A percentile compares a stretch with the other conserved stretches of the same genome.
Evolutionary conservation across 805 yeast species (phyloP).

Genomic region (Suhomyces tanzawaensis): DNA sequence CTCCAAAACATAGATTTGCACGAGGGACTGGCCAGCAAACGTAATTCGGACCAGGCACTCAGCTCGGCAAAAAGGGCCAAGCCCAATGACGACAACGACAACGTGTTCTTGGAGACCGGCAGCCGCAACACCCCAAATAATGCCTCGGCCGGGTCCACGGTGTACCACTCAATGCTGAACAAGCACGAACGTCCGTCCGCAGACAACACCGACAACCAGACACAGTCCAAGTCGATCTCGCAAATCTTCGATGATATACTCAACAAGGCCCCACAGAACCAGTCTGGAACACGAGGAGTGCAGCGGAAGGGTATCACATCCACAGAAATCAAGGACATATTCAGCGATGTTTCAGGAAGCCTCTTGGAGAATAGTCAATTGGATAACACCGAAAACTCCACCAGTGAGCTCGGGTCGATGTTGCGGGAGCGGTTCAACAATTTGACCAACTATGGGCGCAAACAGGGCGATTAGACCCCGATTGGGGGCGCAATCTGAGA

Average conservation of each 20-base stretch:
- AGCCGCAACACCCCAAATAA: constrained; percentile 10
- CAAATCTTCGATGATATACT: constrained; percentile 32
- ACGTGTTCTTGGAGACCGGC: constrained; percentile 31
- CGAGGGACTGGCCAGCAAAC: background rate
- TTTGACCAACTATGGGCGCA: constrained; percentile 14
- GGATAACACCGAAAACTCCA: constrained; percentile 17
- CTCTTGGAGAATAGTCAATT: constrained; percentile 6
- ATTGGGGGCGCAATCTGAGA: too few relatives aligned
- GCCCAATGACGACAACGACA: constrained; percentile 22
- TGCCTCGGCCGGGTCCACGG: constrained; percentile 27
- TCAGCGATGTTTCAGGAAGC: constrained; percentile 10
- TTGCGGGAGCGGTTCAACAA: constrained; percentile 22
- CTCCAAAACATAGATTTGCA: constrained; percentile 10
- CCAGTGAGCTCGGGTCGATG: constrained; percentile 22
- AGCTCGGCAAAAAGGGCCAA: background rate
- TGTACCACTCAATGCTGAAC: constrained; percentile 28
- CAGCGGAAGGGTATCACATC: constrained; percentile 2
- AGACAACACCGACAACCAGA: constrained; percentile 16
- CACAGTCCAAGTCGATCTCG: constrained; percentile 30
- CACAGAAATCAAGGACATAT: constrained; percentile 11
- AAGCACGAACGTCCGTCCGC: constrained; percentile 11
- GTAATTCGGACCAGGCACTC: background rate
- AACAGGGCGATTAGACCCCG: too few relatives aligned
- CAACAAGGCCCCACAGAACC: constrained; percentile 8
- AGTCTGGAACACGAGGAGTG: too few relatives aligned